Conservation (phyloP, 2,329 filamentous ascomycete genomes). For the Penicillium fuscoglaucum region DNA sequence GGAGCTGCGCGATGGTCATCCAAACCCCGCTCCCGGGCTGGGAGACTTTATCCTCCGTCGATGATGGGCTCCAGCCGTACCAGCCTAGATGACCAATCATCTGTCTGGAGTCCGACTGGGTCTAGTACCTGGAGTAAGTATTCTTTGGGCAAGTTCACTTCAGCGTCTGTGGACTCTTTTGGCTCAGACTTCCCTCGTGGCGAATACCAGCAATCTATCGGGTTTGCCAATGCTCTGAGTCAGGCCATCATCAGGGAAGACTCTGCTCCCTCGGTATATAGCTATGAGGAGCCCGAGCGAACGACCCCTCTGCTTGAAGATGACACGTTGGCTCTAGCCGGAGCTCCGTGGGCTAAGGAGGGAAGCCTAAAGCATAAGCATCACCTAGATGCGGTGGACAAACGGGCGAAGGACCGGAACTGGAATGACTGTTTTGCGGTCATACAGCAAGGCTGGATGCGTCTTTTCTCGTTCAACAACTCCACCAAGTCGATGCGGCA, state of each 20-base stretch:
- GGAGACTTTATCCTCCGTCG: slow-evolving; percentile 71
- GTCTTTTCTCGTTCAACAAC: slow-evolving; percentile 88
- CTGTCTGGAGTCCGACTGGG: slow-evolving; percentile 84
- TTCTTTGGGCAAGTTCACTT: slow-evolving; percentile 84
- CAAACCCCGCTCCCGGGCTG: slow-evolving; percentile 75
- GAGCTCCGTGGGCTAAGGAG: slow-evolving; percentile 98
- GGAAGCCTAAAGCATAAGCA: slow-evolving; percentile 95
- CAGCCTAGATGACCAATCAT: slow-evolving; percentile 87
- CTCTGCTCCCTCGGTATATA: slow-evolving; percentile 53
- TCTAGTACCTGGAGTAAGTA: slow-evolving; percentile 97
- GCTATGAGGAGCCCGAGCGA: slow-evolving; percentile 61
- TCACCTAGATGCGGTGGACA: slow-evolving; percentile 85
- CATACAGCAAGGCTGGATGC: slow-evolving; percentile 90
- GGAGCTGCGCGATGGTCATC: slow-evolving; percentile 74
- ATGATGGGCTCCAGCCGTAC: slow-evolving; percentile 88
- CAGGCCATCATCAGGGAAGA: slow-evolving; percentile 92
- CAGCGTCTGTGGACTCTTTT: slow-evolving; percentile 89
- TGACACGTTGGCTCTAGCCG: slow-evolving; percentile 84
- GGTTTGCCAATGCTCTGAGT: slow-evolving; percentile 93
- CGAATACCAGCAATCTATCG: slow-evolving; percentile 94
- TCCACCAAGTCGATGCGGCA: slow-evolving; percentile 67
- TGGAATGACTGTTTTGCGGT: slow-evolving; percentile 97
- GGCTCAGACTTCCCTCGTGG: slow-evolving; percentile 71
- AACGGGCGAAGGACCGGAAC: slow-evolving; percentile 88
- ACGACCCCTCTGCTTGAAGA: slow-evolving; percentile 76